Conservation (phyloP, 768 basidiomycete species). For the Tricholoma sp. region DNA sequence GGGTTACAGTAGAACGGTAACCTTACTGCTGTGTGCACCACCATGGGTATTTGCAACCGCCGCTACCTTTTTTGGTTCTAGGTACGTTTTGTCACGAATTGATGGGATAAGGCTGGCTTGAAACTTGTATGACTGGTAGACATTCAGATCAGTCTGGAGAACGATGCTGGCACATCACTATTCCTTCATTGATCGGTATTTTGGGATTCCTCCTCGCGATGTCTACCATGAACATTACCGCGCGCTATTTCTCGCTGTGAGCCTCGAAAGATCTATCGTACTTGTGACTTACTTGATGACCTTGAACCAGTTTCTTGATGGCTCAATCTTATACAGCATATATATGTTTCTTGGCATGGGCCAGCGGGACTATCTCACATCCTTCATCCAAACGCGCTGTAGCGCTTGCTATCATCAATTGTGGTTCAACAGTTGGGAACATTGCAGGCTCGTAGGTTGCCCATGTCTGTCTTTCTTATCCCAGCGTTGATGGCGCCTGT, state of each 20-base stretch:
- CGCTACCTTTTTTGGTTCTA: conserved; percentile 47
- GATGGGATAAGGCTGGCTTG: background rate
- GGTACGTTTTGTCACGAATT: conserved; percentile 29
- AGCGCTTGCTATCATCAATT: conserved; percentile 74
- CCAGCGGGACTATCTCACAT: conserved; percentile 53
- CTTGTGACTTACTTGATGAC: background rate
- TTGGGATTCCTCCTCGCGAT: conserved; percentile 72
- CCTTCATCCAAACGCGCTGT: conserved; percentile 82
- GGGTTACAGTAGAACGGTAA: conserved; percentile 58
- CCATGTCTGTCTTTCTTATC: conserved; percentile 4
- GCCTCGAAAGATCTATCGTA: conserved; percentile 14
- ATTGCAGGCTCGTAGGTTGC: conserved; percentile 71
- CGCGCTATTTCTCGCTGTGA: conserved; percentile 68
- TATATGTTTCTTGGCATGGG: conserved; percentile 53
- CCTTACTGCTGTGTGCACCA: conserved; percentile 73
- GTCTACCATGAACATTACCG: conserved; percentile 60
- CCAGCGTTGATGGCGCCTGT: conserved; percentile 3
- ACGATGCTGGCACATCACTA: conserved; percentile 64
- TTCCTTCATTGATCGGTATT: conserved; percentile 57
- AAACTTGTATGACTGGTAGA: conserved; percentile 25
- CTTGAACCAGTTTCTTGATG: conserved; percentile 56
- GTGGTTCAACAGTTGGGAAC: conserved; percentile 80
- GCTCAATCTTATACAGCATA: conserved; percentile 73
- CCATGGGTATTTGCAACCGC: conserved; percentile 70
- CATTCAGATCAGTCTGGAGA: conserved; percentile 76